These are phyloP conservation scores for Penicillium taxi DNA, from an alignment of 495 filamentous ascomycete genomes.

Conservation along the genomic window DNA sequence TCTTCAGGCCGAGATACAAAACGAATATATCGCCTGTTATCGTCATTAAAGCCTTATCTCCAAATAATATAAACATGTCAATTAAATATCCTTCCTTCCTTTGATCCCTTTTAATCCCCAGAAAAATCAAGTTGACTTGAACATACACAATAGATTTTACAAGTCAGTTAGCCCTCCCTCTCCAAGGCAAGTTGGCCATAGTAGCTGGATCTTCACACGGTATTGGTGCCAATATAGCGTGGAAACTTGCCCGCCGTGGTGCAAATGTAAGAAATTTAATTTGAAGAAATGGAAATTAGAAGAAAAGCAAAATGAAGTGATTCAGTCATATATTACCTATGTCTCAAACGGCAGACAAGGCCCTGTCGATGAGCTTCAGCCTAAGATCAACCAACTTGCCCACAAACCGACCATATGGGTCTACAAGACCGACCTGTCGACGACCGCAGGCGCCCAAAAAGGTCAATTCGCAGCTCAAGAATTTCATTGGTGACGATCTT, in stretches of 20 bases:
- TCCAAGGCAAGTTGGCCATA: conserved; percentile 2
- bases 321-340: neutral
- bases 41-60: too few species aligned
- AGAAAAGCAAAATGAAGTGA: neutral
- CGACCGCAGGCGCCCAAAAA: neutral
- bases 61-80: too few species aligned
- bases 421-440: neutral
- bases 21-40: too few species aligned
- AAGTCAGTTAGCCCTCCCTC: conserved; percentile 1
- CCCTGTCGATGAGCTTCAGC: conserved; percentile 5
- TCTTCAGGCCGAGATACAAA: too few species aligned
- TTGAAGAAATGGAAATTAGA: neutral
- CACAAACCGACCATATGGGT: neutral
- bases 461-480: conserved; percentile 1
- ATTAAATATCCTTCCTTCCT: too few species aligned
- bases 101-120: too few species aligned
- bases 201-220: conserved; percentile 1
- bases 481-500: neutral
- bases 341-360: neutral
- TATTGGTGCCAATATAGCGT: neutral
- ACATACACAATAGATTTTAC: too few species aligned
- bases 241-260: neutral
- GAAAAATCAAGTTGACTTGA: too few species aligned
- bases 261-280: neutral
- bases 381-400: neutral